Base-by-base conservation (phyloP, 2,329 filamentous ascomycete genomes). In the Torrubiella hemipterigena region DNA sequence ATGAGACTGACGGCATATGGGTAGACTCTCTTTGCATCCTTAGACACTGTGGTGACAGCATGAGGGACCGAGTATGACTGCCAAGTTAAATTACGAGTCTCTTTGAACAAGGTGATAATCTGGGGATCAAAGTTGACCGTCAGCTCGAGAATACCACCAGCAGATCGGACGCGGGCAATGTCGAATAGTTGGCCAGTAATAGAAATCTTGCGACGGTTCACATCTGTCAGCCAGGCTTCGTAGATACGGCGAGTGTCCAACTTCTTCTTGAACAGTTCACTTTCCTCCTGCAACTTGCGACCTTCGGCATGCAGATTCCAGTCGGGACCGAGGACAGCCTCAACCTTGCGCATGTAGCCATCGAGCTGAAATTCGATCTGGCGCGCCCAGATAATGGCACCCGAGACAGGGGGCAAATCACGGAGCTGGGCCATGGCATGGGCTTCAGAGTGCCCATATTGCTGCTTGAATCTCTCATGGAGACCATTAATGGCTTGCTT, bases 301-400 rank as follows among this genome's bases (percentile, higher is more conserved):
- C 93, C 93, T 51, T 98, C 91, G 6, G 86, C 75, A 49, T 98
- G 93, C 37, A 96, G 65, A 33, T 82, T 79, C 91, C 91, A 99
- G 44, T 95, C 86, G 34, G 83, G 78, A 30, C 91, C 91, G 15
- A 99, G 73, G 22, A 99, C 91, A 43, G 94, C 85, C 53, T 96
- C 93, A n/a, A 99, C 89, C 55, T 95, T 95, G 51, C 86, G 83
- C 86, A 99, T 95, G 55, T 98, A 98, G 9, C 79, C 82, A 48
- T 95, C 81, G 8, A 98, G 73, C 54, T 98, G 91, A 21, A 85
- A 77, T 61, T 98, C 89, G 38, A 99, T 98, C 56, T 98, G 91
- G 26, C 85, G 79, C 16, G 89, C 89, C 82, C 91, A 96, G 32
- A 98, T 93, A 43, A 99, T 95, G 21, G 89, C 89, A 34, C 91